These are phyloP conservation scores for Macrophomina pseudophaseolina DNA, from an alignment of 2,329 filamentous ascomycete species.

Conservation along the genomic window DNA sequence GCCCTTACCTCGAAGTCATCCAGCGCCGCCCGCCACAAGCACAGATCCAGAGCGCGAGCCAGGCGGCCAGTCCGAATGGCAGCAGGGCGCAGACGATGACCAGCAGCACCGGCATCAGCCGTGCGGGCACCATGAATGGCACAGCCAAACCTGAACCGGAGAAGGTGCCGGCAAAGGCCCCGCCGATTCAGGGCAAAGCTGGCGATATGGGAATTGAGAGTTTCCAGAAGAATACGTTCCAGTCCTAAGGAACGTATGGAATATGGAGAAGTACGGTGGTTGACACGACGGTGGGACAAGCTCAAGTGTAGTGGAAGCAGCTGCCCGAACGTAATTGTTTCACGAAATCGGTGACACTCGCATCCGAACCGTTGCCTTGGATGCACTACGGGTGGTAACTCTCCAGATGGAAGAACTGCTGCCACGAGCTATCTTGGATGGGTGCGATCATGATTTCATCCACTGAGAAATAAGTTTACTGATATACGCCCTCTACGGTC, in stretches of 20 bases:
- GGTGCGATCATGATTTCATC: too few relatives aligned
- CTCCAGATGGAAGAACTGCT: too few relatives aligned
- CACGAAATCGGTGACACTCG: too few relatives aligned
- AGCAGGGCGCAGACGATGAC: constrained; percentile 62
- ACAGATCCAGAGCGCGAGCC: constrained; percentile 50
- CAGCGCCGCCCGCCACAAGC: constrained; percentile 58
- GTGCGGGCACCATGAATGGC: constrained; percentile 49
- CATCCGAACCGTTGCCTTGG: too few relatives aligned
- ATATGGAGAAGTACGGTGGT: not conserved
- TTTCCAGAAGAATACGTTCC: constrained; percentile 73
- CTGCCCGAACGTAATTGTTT: too few relatives aligned
- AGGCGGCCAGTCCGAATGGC: constrained; percentile 47
- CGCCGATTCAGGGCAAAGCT: constrained; percentile 61
- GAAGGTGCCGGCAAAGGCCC: constrained; percentile 50
- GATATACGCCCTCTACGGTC: not conserved
- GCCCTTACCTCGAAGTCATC: constrained; percentile 84
- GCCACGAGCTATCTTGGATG: too few relatives aligned
- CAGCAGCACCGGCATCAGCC: constrained; percentile 42
- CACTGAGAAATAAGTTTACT: not conserved
- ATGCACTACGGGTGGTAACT: too few relatives aligned
- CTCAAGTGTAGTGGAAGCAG: too few relatives aligned
- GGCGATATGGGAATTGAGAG: constrained; percentile 71
- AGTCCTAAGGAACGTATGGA: constrained; percentile 56
- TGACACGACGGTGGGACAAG: not conserved
- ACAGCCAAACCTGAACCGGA: constrained; percentile 3